phyloP scores from a whole-genome alignment of 768 basidiomycete species.

The Glaciozyma martinii region DNA sequence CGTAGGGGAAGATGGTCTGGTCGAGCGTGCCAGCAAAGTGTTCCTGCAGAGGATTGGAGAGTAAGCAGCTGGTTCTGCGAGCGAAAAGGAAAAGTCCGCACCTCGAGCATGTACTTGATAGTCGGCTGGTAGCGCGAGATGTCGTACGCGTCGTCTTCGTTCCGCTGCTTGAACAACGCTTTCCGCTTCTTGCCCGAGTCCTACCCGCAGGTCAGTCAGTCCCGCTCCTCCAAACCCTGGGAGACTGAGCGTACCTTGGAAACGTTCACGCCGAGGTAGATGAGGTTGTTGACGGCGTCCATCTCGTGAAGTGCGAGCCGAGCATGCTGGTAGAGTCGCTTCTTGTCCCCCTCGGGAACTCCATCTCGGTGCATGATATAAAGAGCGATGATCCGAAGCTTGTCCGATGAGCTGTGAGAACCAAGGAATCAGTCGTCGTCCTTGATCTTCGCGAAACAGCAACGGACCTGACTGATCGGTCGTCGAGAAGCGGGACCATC shows the following conservation, averaged over 20 bases:
- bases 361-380: constrained; percentile 93
- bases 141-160: constrained; percentile 87
- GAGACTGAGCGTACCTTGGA: constrained; percentile 50
- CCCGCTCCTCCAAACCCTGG: neutral
- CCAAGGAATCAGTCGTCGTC: neutral
- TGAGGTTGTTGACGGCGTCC: constrained; percentile 82
- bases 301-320: constrained; percentile 76
- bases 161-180: constrained; percentile 57
- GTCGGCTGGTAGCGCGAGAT: constrained; percentile 86
- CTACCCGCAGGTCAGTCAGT: constrained; percentile 24
- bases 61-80: neutral
- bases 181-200: constrained; percentile 61
- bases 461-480: constrained; percentile 64
- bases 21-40: constrained; percentile 72
- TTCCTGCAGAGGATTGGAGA: constrained; percentile 50
- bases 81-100: constrained; percentile 38
- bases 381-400: constrained; percentile 90
- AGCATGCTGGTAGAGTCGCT: constrained; percentile 90
- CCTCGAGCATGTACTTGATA: constrained; percentile 72
- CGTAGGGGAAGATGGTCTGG: constrained; percentile 72
- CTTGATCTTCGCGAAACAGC: neutral
- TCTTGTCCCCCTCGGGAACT: constrained; percentile 94
- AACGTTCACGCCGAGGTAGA: constrained; percentile 71
- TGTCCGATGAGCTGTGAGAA: constrained; percentile 62
- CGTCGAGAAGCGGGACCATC: constrained; percentile 93